phyloP scores from a whole-genome alignment of 768 basidiomycete species.

The Piloderma croceum region DNA sequence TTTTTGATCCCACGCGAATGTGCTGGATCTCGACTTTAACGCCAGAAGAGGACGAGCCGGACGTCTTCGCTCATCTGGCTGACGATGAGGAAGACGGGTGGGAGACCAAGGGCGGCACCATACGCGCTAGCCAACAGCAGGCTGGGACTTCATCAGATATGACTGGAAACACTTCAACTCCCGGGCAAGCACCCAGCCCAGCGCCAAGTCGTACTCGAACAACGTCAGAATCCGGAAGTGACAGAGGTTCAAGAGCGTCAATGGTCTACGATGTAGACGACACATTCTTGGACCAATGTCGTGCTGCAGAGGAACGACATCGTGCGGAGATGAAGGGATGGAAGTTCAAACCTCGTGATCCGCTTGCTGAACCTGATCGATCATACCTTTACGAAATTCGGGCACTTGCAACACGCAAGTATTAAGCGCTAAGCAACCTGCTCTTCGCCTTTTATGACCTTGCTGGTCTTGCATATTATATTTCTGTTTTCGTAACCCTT shows the following conservation, averaged over 20 bases:
- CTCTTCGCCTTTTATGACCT: neutral
- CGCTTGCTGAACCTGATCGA: constrained; percentile 43
- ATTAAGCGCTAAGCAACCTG: constrained; percentile 38
- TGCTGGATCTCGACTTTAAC: constrained; percentile 87
- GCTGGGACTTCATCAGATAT: constrained; percentile 22
- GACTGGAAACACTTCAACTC: constrained; percentile 23
- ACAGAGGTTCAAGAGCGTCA: constrained; percentile 74
- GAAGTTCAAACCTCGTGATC: constrained; percentile 30
- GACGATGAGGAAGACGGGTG: constrained; percentile 79
- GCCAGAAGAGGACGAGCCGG: constrained; percentile 89
- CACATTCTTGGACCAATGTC: constrained; percentile 64
- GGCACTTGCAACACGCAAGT: constrained; percentile 79
- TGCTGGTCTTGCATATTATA: neutral
- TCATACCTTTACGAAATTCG: constrained; percentile 76
- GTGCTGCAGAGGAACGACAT: constrained; percentile 77
- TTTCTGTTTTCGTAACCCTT: neutral
- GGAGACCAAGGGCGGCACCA: constrained; percentile 75
- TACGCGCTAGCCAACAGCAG: constrained; percentile 58
- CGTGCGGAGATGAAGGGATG: constrained; percentile 81
- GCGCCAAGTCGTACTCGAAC: constrained; percentile 58
- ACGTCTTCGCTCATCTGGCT: constrained; percentile 89
- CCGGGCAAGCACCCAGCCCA: constrained; percentile 50
- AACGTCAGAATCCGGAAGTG: constrained; percentile 71
- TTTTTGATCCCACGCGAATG: constrained; percentile 92
- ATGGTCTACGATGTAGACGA: constrained; percentile 76